Percentiles rank a stretch among this genome's conserved stretches.
Evolutionary conservation across 352 stramenopile genomes (phyloP).

Genomic region (Phytophthora pseudosyringae): DNA sequence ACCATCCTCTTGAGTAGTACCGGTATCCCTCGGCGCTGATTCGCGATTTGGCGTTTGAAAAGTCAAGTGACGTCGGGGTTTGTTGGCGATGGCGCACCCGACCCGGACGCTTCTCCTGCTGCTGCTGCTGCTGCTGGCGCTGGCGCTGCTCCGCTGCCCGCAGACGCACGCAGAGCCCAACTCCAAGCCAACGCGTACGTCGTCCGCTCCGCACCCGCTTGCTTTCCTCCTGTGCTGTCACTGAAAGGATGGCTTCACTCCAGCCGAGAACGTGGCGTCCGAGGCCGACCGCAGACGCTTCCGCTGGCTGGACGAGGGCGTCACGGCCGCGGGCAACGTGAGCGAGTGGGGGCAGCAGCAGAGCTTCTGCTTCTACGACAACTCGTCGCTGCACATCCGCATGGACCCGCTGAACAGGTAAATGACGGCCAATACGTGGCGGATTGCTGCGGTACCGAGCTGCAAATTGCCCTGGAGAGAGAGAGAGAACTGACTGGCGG

Average conservation of each 20-base stretch:
- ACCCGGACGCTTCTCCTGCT: constrained; percentile 12
- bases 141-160: constrained; percentile 26
- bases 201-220: background rate
- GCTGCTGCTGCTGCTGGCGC: constrained; percentile 20
- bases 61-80: constrained; percentile 33
- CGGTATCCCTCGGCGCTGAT: constrained; percentile 24
- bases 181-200: constrained; percentile 18
- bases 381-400: constrained; percentile 73
- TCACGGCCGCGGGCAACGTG: constrained; percentile 29
- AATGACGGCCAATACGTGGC: background rate
- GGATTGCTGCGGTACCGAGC: too few species aligned
- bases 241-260: constrained; percentile 5
- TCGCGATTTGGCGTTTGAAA: constrained; percentile 51
- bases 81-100: constrained; percentile 36
- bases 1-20: constrained; percentile 1
- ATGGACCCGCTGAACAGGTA: constrained; percentile 80
- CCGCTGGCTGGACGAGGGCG: constrained; percentile 78
- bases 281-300: constrained; percentile 33
- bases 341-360: constrained; percentile 64
- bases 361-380: constrained; percentile 83
- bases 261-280: constrained; percentile 37
- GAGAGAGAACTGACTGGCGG: constrained; percentile 18
- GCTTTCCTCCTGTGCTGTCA: background rate
- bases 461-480: background rate
- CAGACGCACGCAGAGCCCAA: background rate